A percentile compares a stretch with the other conserved stretches of the same genome.
Conservation (phyloP, 2,329 filamentous ascomycete genomes). For the Coniochaeta hoffmannii region DNA sequence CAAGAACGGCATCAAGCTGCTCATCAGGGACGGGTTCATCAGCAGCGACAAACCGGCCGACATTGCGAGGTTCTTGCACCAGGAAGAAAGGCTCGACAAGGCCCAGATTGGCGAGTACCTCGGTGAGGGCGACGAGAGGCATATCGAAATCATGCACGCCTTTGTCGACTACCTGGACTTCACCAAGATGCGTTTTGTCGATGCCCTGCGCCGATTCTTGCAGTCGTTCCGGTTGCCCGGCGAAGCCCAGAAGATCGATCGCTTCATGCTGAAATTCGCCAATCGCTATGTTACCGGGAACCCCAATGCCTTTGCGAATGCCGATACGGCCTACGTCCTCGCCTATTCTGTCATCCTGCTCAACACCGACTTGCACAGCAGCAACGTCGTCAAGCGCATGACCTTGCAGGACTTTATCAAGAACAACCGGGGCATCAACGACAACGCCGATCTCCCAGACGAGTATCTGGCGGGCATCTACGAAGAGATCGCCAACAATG, state of each 20-base stretch:
- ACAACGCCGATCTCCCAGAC: slow-evolving; percentile 84
- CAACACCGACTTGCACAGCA: slow-evolving; percentile 92
- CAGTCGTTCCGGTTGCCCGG: slow-evolving; percentile 93
- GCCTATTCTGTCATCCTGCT: slow-evolving; percentile 95
- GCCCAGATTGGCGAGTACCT: slow-evolving; percentile 88
- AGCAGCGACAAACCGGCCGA: slow-evolving; percentile 68
- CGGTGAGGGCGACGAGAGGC: slow-evolving; percentile 85
- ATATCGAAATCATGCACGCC: slow-evolving; percentile 96
- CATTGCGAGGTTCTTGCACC: slow-evolving; percentile 75
- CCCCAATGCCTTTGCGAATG: slow-evolving; percentile 94
- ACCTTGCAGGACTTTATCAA: slow-evolving; percentile 97
- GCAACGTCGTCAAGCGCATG: slow-evolving; percentile 79
- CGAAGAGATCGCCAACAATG: slow-evolving; percentile 84
- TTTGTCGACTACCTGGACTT: slow-evolving; percentile 98
- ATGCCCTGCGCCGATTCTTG: slow-evolving; percentile 82
- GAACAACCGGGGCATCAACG: slow-evolving; percentile 97
- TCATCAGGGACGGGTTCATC: slow-evolving; percentile 84
- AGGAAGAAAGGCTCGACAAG: slow-evolving; percentile 83
- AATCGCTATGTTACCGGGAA: slow-evolving; percentile 93
- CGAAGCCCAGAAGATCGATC: slow-evolving; percentile 97
- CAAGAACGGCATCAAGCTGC: slow-evolving; percentile 80
- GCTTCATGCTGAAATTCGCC: slow-evolving; percentile 98
- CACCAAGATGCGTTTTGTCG: slow-evolving; percentile 81
- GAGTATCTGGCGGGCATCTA: slow-evolving; percentile 87
- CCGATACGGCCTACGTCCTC: slow-evolving; percentile 93